phyloP scores from a whole-genome alignment of 768 basidiomycete species.

The Lentinus tigrinus region DNA sequence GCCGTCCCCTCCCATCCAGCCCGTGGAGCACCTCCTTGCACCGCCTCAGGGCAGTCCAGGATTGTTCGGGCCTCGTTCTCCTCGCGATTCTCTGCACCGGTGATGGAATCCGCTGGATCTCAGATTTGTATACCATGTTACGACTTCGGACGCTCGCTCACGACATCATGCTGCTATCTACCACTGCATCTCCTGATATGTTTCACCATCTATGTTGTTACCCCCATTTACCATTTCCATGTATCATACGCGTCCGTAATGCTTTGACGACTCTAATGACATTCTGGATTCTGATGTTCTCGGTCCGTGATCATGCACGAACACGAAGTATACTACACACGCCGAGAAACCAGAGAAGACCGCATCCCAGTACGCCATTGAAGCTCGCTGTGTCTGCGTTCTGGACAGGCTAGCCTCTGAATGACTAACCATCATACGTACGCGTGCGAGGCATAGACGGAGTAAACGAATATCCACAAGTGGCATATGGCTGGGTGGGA shows the following conservation, averaged over 20 bases:
- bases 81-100: constrained; percentile 35
- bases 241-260: background rate
- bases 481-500: too few relatives aligned
- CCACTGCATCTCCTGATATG: background rate
- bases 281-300: too few relatives aligned
- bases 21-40: constrained; percentile 50
- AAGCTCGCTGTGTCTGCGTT: too few relatives aligned
- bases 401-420: too few relatives aligned
- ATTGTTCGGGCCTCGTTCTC: constrained; percentile 78
- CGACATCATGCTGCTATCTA: background rate
- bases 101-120: background rate
- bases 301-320: too few relatives aligned
- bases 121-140: background rate
- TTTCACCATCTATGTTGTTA: background rate
- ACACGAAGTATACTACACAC: too few relatives aligned
- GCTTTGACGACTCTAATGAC: background rate
- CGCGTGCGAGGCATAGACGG: too few relatives aligned
- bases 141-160: background rate
- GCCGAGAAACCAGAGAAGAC: too few relatives aligned
- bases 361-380: too few relatives aligned
- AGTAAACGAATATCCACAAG: too few relatives aligned
- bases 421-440: too few relatives aligned
- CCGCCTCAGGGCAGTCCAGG: constrained; percentile 61
- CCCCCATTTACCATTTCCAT: background rate
- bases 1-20: constrained; percentile 61